Evolutionary conservation across 78 protist species (phyloP).

Genomic region (Planoprotostelium fungivorum): DNA sequence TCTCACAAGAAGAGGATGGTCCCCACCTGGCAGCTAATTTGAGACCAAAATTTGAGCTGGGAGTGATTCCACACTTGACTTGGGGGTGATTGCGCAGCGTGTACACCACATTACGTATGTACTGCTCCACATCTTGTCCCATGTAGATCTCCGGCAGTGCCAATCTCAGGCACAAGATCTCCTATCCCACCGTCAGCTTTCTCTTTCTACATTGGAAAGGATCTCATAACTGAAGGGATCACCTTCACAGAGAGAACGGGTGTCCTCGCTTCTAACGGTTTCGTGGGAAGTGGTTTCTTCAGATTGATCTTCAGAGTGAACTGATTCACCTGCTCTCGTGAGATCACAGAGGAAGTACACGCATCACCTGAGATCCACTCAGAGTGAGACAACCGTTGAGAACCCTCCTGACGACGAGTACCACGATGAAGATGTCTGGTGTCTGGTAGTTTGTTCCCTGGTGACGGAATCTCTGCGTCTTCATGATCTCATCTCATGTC

Average conservation of each 20-base stretch:
- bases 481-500: background rate
- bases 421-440: background rate
- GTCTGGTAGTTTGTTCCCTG: background rate
- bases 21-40: background rate
- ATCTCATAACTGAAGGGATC: background rate
- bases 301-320: background rate
- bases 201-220: background rate
- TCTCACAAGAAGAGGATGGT: background rate
- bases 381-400: background rate
- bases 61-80: background rate
- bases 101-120: background rate
- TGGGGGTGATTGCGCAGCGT: background rate
- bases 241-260: background rate
- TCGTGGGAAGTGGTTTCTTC: background rate
- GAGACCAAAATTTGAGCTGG: background rate
- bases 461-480: background rate
- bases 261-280: background rate
- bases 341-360: background rate
- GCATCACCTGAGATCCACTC: background rate
- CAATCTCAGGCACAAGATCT: background rate
- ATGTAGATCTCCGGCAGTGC: background rate
- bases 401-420: background rate
- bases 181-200: background rate
- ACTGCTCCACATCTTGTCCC: background rate
- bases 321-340: background rate